Base-by-base conservation (phyloP, 345 rosid species). In the Lepidium sativum region DNA sequence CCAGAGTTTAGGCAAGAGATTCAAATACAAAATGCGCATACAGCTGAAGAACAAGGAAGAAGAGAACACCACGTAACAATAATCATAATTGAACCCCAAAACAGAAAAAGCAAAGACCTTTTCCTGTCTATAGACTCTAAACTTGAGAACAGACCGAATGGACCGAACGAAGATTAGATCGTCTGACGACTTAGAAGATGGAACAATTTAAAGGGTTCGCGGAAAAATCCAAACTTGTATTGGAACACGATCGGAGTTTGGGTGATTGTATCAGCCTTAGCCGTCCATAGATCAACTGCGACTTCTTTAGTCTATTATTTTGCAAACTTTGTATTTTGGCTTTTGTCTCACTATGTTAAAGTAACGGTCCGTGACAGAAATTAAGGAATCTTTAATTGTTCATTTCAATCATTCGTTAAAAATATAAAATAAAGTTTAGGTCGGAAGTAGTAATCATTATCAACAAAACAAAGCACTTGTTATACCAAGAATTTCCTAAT, bases 281-380 rank as follows among this genome's bases (percentile, higher is more conserved):
- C 69, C 68, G 68, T 45, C 55, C 75, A 71, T 54, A 55, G 57
- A 72, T 65, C 66, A 65, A 65, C 61, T 32, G 41, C 71, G 76
- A 58, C 76, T 72, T 58, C 17, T 64, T 25, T 16, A 27, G 31
- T 45, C 27, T 34, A 34, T 11, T 45, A 6, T 49, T 57, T 32
- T 49, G 40, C 60, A 32, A 70, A 8, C 23, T 52, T 27, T 61
- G 61, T 41, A 32, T 44, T 61, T 61, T 37, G 50, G 43, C 31
- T 25, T 41, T 59, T 59, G 63, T 44, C 63, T 65, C 29, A 25
- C 35, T 65, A 34, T 6, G 76, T 54, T 72, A 72, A 72, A 29
- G 54, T 49, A 65, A 58, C 76, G 4, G 71, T 0, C 55, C 35
- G 76, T 65, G 76, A 65, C 62, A 3, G 14, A 16, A 34, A n/a